A percentile compares a stretch with the other conserved stretches of the same genome.
phyloP scores from a whole-genome alignment of 2,329 filamentous ascomycete species.

The Colletotrichum sp. region DNA sequence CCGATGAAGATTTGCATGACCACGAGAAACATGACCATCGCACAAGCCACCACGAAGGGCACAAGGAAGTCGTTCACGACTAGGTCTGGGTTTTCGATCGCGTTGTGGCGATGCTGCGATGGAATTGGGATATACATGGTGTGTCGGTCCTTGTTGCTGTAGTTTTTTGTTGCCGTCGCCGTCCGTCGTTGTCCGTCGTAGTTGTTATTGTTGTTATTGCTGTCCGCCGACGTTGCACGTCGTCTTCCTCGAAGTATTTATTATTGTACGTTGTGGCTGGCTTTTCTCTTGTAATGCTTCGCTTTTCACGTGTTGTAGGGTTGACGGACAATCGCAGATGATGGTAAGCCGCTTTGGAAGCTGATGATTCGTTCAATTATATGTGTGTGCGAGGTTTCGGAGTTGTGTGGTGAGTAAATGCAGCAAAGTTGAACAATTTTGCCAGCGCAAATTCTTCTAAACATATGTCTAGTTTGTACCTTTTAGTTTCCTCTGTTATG shows the following conservation, averaged over 20 bases:
- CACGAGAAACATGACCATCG: neutral
- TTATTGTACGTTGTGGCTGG: neutral
- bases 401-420: neutral
- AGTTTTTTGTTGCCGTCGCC: neutral
- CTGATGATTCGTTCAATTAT: neutral
- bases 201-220: neutral
- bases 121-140: neutral
- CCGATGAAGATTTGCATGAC: neutral
- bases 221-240: neutral
- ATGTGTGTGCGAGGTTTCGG: fast-evolving
- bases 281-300: neutral
- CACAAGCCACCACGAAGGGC: neutral
- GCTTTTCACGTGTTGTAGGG: neutral
- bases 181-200: neutral
- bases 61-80: neutral
- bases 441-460: neutral
- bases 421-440: neutral
- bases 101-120: neutral
- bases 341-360: neutral
- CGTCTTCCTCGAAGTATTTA: neutral
- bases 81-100: neutral
- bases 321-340: neutral
- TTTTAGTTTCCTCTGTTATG: no score
- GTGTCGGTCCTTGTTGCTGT: neutral
- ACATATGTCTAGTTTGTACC: neutral